Conservation (phyloP, 495 filamentous ascomycete genomes). For the Penicillium paxilli region DNA sequence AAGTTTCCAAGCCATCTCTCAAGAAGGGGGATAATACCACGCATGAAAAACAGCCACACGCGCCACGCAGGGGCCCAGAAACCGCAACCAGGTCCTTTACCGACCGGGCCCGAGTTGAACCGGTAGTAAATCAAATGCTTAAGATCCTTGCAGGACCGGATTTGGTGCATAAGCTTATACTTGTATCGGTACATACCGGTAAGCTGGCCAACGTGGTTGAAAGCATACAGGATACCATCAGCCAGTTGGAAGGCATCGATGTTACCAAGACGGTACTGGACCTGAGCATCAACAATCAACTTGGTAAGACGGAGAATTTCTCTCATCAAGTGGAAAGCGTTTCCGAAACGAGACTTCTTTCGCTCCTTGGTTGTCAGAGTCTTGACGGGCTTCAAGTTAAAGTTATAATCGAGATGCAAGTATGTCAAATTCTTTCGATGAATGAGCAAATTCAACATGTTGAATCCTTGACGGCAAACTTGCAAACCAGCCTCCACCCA, state of each 20-base stretch:
- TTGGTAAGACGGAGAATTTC: constrained; percentile 98
- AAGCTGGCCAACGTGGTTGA: constrained; percentile 98
- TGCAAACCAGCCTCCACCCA: constrained; percentile 99
- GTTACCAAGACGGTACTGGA: constrained; percentile 96
- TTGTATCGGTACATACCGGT: constrained; percentile 99
- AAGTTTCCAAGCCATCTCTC: constrained; percentile 98
- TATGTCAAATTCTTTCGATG: constrained; percentile 99
- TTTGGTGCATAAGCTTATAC: constrained; percentile 99
- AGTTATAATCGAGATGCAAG: constrained; percentile 98
- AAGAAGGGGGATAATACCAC: constrained; percentile 93
- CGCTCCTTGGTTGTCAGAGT: constrained; percentile 98
- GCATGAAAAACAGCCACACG: constrained; percentile 99
- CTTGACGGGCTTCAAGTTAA: constrained; percentile 99
- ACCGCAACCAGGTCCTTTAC: constrained; percentile 96
- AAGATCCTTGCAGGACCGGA: constrained; percentile 97
- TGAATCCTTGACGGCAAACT: constrained; percentile 97
- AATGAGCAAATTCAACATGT: constrained; percentile 98
- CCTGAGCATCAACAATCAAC: constrained; percentile 97
- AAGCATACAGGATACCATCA: constrained; percentile 97
- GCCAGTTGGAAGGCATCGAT: constrained; percentile 99
- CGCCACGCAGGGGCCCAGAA: constrained; percentile 99
- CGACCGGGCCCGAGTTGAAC: constrained; percentile 96
- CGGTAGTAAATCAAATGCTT: constrained; percentile 99
- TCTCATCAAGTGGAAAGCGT: constrained; percentile 98
- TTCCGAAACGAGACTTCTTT: constrained; percentile 99